Conservation (phyloP, 2,329 filamentous ascomycete species). For the Chrysoporthe puriensis region DNA sequence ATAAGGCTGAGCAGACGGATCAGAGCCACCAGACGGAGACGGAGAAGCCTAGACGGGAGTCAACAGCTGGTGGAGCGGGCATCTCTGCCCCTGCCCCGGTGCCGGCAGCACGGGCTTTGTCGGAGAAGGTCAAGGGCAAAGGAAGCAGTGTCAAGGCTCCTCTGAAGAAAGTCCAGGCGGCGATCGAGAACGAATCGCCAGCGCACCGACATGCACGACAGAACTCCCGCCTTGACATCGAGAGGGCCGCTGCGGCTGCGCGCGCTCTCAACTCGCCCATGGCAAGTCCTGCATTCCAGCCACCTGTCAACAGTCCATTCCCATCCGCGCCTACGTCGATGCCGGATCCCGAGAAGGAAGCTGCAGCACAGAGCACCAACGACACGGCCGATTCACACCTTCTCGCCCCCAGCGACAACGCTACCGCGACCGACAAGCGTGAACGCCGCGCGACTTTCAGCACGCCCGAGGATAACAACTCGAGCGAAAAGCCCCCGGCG, state of each 20-base stretch:
- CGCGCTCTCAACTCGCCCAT: constrained; percentile 32
- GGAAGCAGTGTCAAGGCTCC: constrained; percentile 33
- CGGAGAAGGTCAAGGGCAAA: constrained; percentile 40
- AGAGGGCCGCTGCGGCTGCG: constrained; percentile 37
- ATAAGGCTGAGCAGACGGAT: constrained; percentile 52
- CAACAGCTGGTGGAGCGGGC: constrained; percentile 43
- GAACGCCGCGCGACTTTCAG: constrained; percentile 62
- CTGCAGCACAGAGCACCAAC: constrained; percentile 32
- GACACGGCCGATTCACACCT: constrained; percentile 27
- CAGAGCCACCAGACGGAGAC: constrained; percentile 25
- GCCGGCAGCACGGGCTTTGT: constrained; percentile 40
- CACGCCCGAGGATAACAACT: constrained; percentile 42
- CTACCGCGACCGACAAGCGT: constrained; percentile 33
- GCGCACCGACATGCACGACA: constrained; percentile 28
- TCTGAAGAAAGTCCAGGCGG: constrained; percentile 16
- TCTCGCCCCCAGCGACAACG: constrained; percentile 28
- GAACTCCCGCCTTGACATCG: constrained; percentile 34
- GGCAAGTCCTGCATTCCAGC: constrained; percentile 21
- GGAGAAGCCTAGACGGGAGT: constrained; percentile 34
- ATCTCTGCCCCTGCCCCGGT: constrained; percentile 48
- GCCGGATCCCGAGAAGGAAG: constrained; percentile 30
- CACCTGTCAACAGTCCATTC: constrained; percentile 20
- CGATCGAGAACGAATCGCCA: constrained; percentile 18
- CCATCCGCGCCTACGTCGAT: constrained; percentile 23
- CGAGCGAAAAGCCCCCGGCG: constrained; percentile 41